Conservation (phyloP, 345 rosid genomes). For the Pistacia integerrima region DNA sequence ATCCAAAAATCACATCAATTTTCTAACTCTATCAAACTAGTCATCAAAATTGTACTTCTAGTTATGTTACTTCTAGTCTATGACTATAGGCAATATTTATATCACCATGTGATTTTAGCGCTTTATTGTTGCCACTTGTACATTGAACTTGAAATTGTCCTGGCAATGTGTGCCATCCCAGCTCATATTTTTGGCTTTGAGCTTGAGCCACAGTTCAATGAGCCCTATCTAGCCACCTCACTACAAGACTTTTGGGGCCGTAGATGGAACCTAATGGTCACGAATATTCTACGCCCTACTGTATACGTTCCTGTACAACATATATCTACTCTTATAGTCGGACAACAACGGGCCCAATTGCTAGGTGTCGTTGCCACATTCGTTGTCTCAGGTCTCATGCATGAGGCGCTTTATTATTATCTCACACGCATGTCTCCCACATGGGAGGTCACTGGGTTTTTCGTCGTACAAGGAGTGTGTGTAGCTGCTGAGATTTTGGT, state of each 20-base stretch:
- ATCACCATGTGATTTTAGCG: constrained; percentile 29
- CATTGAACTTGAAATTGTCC: constrained; percentile 47
- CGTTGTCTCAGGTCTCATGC: constrained; percentile 53
- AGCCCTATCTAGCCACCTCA: constrained; percentile 69
- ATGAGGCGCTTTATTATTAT: constrained; percentile 57
- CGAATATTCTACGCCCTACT: constrained; percentile 49
- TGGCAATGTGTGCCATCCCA: constrained; percentile 34
- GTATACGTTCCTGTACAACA: constrained; percentile 49
- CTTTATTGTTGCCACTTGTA: constrained; percentile 45
- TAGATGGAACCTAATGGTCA: constrained; percentile 74
- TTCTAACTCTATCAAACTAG: constrained; percentile 19
- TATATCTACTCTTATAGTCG: constrained; percentile 13
- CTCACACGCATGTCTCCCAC: constrained; percentile 46
- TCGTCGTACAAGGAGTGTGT: constrained; percentile 55
- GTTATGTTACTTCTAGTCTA: constrained; percentile 33
- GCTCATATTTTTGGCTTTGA: constrained; percentile 49
- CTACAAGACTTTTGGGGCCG: constrained; percentile 87
- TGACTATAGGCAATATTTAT: constrained; percentile 32
- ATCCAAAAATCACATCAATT: neutral
- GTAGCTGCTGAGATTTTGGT: constrained; percentile 20
- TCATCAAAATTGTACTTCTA: constrained; percentile 36
- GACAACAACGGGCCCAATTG: constrained; percentile 23
- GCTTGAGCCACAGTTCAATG: constrained; percentile 61
- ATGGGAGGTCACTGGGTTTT: constrained; percentile 81
- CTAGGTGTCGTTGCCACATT: constrained; percentile 52